Evolutionary conservation across 139 green algal species (phyloP).

Genomic region (Astrephomene gubernaculifera): DNA sequence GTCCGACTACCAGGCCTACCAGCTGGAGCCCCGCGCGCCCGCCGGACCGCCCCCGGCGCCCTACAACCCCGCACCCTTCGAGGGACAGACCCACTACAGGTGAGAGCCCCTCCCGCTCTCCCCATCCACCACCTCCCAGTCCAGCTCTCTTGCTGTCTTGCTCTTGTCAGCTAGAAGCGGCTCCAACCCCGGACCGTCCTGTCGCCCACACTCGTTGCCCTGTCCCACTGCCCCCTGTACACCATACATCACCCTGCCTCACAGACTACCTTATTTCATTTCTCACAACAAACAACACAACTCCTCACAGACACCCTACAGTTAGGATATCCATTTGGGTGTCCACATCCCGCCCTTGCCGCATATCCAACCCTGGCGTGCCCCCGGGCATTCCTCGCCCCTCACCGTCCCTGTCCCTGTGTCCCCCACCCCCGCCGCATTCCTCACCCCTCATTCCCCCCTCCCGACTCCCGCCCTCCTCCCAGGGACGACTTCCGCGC

Average conservation of each 20-base stretch:
- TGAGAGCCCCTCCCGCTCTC: neutral
- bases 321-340: too few species aligned
- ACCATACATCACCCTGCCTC: neutral
- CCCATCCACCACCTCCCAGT: too few species aligned
- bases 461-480: neutral
- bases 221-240: too few species aligned
- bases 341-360: too few species aligned
- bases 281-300: too few species aligned
- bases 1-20: constrained; percentile 15
- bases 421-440: neutral
- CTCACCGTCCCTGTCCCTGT: neutral
- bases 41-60: neutral
- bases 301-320: too few species aligned
- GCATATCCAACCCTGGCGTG: too few species aligned
- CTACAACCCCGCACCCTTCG: constrained; percentile 21
- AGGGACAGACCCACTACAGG: constrained; percentile 31
- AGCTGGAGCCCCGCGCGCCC: neutral
- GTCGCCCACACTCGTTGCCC: too few species aligned
- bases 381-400: too few species aligned
- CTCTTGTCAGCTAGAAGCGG: too few species aligned
- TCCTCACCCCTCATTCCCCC: neutral
- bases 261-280: neutral
- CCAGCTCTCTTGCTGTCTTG: too few species aligned
- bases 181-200: too few species aligned
- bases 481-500: constrained; percentile 43